Evolutionary conservation across 495 filamentous ascomycete genomes (phyloP).

Genomic region (Penicillium chermesinum): DNA sequence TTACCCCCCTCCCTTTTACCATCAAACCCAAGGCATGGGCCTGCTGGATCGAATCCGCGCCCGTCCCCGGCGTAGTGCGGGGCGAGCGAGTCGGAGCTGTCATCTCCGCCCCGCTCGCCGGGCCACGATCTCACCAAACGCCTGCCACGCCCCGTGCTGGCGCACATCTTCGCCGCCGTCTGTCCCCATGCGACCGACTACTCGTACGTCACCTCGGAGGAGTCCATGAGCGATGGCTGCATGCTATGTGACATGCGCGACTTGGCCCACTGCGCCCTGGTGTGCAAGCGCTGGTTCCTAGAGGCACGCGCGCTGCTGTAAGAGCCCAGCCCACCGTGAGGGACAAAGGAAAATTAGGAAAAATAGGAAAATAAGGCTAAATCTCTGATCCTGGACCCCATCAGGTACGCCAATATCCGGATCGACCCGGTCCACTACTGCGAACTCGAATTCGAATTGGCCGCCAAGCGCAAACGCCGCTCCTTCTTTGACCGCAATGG

Average conservation of each 20-base stretch:
- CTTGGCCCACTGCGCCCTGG: slow-evolving; percentile 70
- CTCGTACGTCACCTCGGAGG: slow-evolving; percentile 75
- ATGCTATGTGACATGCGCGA: slow-evolving; percentile 96
- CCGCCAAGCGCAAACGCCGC: slow-evolving; percentile 68
- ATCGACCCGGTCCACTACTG: slow-evolving; percentile 97
- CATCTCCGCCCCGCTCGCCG: slow-evolving; percentile 17
- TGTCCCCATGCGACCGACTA: slow-evolving; percentile 79
- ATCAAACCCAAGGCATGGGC: slow-evolving; percentile 29
- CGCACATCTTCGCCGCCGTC: slow-evolving; percentile 69
- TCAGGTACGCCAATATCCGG: slow-evolving; percentile 80
- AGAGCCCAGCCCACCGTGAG: not conserved
- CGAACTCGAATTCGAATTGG: slow-evolving; percentile 72
- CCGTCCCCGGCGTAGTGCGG: slow-evolving; percentile 32
- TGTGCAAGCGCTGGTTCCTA: slow-evolving; percentile 68
- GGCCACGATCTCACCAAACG: slow-evolving; percentile 42
- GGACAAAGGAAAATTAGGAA: no score
- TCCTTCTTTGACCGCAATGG: slow-evolving; percentile 71
- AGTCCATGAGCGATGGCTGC: slow-evolving; percentile 78
- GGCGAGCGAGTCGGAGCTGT: slow-evolving; percentile 19
- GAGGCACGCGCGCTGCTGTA: slow-evolving; percentile 53
- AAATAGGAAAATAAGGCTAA: no score
- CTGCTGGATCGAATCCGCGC: slow-evolving; percentile 33
- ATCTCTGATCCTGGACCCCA: not conserved
- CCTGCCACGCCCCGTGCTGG: slow-evolving; percentile 60
- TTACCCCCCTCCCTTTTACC: slow-evolving; percentile 1